phyloP scores from a whole-genome alignment of 768 basidiomycete genomes.

The Antrodiella citrinella region DNA sequence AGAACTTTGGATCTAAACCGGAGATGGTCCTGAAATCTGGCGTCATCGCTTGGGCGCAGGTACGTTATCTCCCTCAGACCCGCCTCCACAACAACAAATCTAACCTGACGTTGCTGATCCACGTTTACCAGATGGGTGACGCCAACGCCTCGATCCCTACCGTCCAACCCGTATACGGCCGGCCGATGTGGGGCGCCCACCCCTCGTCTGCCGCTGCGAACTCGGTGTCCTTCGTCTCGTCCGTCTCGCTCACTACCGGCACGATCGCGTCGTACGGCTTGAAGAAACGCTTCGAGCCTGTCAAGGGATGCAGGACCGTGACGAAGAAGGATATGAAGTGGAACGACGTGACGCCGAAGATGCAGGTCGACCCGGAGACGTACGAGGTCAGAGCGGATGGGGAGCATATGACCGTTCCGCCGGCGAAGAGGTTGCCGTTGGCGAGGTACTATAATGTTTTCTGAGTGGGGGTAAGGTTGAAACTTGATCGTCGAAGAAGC shows the following conservation, averaged over 20 bases:
- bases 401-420: slow-evolving; percentile 62
- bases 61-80: slow-evolving; percentile 26
- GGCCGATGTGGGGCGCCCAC: slow-evolving; percentile 91
- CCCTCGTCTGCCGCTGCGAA: slow-evolving; percentile 73
- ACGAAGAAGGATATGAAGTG: slow-evolving; percentile 91
- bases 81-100: too few relatives aligned
- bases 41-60: slow-evolving; percentile 86
- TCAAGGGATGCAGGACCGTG: slow-evolving; percentile 66
- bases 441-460: slow-evolving; percentile 75
- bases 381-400: slow-evolving; percentile 86
- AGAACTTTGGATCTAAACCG: slow-evolving; percentile 87
- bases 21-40: slow-evolving; percentile 95
- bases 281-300: slow-evolving; percentile 65
- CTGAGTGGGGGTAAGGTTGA: slow-evolving; percentile 26
- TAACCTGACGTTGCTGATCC: too few relatives aligned
- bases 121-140: slow-evolving; percentile 73
- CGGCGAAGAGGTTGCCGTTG: slow-evolving; percentile 64
- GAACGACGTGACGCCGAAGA: slow-evolving; percentile 75
- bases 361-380: slow-evolving; percentile 87
- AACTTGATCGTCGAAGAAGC: background rate
- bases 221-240: slow-evolving; percentile 83
- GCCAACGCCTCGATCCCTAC: slow-evolving; percentile 95
- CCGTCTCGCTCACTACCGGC: slow-evolving; percentile 53
- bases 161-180: slow-evolving; percentile 79
- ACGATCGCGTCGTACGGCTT: slow-evolving; percentile 60